Conservation (phyloP, 1,284 basidiomycete species). For the Puccinia polysora region DNA sequence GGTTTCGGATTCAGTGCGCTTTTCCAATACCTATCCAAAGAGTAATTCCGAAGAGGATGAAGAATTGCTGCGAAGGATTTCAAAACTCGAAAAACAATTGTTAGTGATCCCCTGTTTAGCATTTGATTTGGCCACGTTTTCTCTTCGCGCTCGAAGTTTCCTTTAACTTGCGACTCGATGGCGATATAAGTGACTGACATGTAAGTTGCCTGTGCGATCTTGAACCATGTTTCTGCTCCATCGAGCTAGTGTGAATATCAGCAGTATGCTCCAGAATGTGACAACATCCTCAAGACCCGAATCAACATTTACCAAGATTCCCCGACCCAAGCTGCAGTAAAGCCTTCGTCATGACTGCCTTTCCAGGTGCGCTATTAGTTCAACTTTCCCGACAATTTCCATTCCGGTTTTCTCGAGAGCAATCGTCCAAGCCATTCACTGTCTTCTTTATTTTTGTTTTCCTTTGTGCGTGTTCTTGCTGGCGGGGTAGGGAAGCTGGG, state of each 20-base stretch:
- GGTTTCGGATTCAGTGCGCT: no score
- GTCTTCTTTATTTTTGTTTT: no score
- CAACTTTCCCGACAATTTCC: no score
- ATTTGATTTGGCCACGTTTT: neutral
- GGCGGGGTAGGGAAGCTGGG: no score
- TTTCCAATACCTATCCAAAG: constrained; percentile 2
- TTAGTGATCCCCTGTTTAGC: constrained; percentile 6
- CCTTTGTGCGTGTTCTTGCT: no score
- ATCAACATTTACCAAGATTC: constrained; percentile 16
- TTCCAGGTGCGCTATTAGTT: neutral
- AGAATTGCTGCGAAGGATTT: neutral
- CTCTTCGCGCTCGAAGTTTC: neutral
- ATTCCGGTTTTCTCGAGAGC: no score
- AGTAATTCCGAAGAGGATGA: neutral
- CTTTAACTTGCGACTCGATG: neutral
- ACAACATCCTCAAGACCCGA: neutral
- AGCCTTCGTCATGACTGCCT: neutral
- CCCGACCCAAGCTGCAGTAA: neutral
- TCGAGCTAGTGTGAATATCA: constrained; percentile 32
- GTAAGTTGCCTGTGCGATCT: neutral
- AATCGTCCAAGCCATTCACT: no score
- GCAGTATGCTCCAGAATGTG: constrained; percentile 17
- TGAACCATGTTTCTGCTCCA: neutral
- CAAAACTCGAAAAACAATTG: constrained; percentile 37
- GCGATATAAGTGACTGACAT: neutral